Conservation (phyloP, 495 filamentous ascomycete genomes). For the Geoglossum glabrum region DNA sequence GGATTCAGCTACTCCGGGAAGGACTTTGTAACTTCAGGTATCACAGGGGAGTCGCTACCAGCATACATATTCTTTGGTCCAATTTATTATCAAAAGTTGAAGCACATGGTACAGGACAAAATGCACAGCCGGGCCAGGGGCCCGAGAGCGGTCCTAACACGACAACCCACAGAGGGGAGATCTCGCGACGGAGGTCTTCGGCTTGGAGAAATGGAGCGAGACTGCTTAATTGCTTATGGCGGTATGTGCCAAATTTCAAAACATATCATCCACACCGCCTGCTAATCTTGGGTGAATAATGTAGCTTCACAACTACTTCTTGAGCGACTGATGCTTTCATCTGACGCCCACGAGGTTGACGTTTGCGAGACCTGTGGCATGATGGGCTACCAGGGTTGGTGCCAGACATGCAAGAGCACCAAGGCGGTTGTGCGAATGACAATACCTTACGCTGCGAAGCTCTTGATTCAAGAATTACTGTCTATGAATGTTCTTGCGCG, state of each 20-base stretch:
- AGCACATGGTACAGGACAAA: slow-evolving; percentile 99
- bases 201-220: slow-evolving; percentile 96
- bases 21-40: slow-evolving; percentile 85
- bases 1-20: slow-evolving; percentile 94
- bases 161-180: slow-evolving; percentile 91
- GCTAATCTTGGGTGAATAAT: slow-evolving; percentile 1
- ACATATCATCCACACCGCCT: background rate
- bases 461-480: slow-evolving; percentile 86
- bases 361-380: slow-evolving; percentile 83
- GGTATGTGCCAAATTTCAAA: slow-evolving; percentile 7
- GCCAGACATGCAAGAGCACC: slow-evolving; percentile 69
- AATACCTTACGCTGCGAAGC: slow-evolving; percentile 97
- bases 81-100: slow-evolving; percentile 98
- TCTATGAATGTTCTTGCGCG: slow-evolving; percentile 92
- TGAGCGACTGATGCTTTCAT: slow-evolving; percentile 85
- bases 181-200: slow-evolving; percentile 81
- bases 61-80: slow-evolving; percentile 97
- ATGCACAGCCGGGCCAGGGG: slow-evolving; percentile 92
- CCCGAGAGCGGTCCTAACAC: slow-evolving; percentile 75
- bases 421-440: slow-evolving; percentile 69
- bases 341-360: slow-evolving; percentile 75
- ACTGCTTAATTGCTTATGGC: slow-evolving; percentile 41
- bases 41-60: slow-evolving; percentile 81
- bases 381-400: slow-evolving; percentile 89
- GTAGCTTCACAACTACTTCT: slow-evolving; percentile 67